Conservation (phyloP, 768 basidiomycete genomes). For the Kwoniella bestiolae region DNA sequence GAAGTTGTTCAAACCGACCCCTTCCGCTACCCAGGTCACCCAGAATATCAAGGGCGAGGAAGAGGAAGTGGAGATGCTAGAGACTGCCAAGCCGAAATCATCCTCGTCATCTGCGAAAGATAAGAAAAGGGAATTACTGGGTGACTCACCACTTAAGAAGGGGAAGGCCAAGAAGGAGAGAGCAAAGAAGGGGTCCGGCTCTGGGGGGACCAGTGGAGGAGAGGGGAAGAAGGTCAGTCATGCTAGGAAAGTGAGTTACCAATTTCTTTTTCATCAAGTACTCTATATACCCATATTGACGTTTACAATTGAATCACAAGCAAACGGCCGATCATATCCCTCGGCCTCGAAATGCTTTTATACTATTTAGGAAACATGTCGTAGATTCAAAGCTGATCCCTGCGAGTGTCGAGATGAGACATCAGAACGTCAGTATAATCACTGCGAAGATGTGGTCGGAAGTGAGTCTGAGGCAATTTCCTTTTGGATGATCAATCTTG, state of each 20-base stretch:
- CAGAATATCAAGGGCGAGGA: constrained; percentile 3
- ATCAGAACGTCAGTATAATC: constrained; percentile 73
- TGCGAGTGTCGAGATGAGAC: constrained; percentile 66
- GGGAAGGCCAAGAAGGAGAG: constrained; percentile 18
- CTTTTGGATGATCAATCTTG: no score
- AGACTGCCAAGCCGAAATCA: constrained; percentile 38
- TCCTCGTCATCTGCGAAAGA: no score
- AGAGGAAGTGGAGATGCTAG: constrained; percentile 30
- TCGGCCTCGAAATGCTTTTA: constrained; percentile 77
- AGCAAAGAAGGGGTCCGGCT: constrained; percentile 2
- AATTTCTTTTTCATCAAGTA: neutral
- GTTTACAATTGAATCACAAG: constrained; percentile 21
- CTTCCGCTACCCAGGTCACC: neutral
- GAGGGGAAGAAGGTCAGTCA: constrained; percentile 44
- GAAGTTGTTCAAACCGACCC: constrained; percentile 24
- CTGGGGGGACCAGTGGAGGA: neutral
- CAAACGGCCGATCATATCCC: constrained; percentile 64
- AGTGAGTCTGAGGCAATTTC: no score
- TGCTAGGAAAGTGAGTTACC: constrained; percentile 48
- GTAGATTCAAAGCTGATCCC: constrained; percentile 68
- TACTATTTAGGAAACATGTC: constrained; percentile 76
- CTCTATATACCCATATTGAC: neutral
- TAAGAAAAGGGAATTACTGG: constrained; percentile 1
- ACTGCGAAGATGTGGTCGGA: constrained; percentile 73
- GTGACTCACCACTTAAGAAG: constrained; percentile 1